Percentiles rank a stretch among this genome's conserved stretches.
Evolutionary conservation across 768 basidiomycete species (phyloP).

Genomic region (Pulveroboletus sp.): DNA sequence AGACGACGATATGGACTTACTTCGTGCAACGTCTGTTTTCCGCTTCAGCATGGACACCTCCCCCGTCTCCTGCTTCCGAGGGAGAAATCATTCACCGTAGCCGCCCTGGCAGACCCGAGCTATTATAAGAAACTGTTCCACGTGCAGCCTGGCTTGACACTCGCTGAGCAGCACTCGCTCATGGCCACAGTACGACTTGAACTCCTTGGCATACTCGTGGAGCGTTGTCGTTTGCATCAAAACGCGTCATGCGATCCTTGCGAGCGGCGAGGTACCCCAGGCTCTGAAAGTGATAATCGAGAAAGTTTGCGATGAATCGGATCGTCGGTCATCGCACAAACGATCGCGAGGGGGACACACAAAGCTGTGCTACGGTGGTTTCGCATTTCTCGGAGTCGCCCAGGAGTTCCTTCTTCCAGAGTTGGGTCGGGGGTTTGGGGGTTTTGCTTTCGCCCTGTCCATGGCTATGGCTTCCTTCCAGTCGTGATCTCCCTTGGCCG

Average conservation of each 20-base stretch:
- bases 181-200: conserved; percentile 88
- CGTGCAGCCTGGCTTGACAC: conserved; percentile 85
- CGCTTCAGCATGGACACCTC: conserved; percentile 97
- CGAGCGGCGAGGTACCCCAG: conserved; percentile 85
- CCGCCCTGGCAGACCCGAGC: conserved; percentile 99
- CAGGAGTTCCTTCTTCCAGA: conserved; percentile 84
- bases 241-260: conserved; percentile 77
- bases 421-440: conserved; percentile 49
- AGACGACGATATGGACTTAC: conserved; percentile 37
- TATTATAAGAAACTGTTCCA: conserved; percentile 97
- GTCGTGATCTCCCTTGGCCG: conserved; percentile 52
- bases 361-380: conserved; percentile 97
- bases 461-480: conserved; percentile 69
- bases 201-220: conserved; percentile 70
- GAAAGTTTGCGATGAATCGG: conserved; percentile 64
- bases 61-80: conserved; percentile 90
- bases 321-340: conserved; percentile 4
- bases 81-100: conserved; percentile 96
- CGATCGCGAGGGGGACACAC: conserved; percentile 43
- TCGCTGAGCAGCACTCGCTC: conserved; percentile 91
- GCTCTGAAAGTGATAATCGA: conserved; percentile 97
- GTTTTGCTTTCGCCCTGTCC: conserved; percentile 50
- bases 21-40: conserved; percentile 91
- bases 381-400: conserved; percentile 88
- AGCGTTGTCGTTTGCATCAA: conserved; percentile 77